Evolutionary conservation across 2,329 filamentous ascomycete species (phyloP), one percentile per base, ranked within the genome.

Genomic region (Arthrobotrys entomopaga): DNA sequence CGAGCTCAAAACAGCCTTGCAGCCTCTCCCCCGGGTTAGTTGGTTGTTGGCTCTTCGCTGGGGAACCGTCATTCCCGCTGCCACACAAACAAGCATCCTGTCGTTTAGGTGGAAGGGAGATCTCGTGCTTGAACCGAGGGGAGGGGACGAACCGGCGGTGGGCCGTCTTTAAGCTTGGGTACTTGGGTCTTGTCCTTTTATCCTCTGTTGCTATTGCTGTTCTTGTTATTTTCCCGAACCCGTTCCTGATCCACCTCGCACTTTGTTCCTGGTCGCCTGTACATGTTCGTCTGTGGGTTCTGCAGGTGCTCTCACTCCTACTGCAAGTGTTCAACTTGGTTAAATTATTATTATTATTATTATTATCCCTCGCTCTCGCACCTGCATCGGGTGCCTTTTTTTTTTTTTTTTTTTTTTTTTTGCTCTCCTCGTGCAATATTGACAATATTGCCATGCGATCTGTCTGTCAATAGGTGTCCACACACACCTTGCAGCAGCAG

Each of bases 111-210:
- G 29, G 29, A 34, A 34, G 29, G 49, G 40, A 49, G 67, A 50
- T 72, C 67, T 48, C 54, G 60, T 72, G 54, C 67, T 66, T 40
- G 53, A 73, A 65, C 59, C 67, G 61, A 65, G 69, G 26, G 54
- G 53, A 58, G 56, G 54, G 61, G 61, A 73, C 69, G 56, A 66
- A 73, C 69, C 69, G 69, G 49, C 34, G 38, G 60, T 50, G 49
- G 40, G 69, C 49, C 60, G 54, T 53, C 48, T 43, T 43, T 49
- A 56, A 48, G 40, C 57, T 52, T 67, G 48, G 42, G 42, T 46
- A 19, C 15, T 46, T 19, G 15, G 16, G 15, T 67, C 46, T 49
- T 22, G 29, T 42, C 54, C 38, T 54, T 24, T 34, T 26, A 16
- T 11, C 64, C 60, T 54, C 49, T 67, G 63, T 16, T 59, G 42